These are phyloP conservation scores for Suillus subalutaceus DNA, from an alignment of 768 basidiomycete species.

Conservation along the genomic window DNA sequence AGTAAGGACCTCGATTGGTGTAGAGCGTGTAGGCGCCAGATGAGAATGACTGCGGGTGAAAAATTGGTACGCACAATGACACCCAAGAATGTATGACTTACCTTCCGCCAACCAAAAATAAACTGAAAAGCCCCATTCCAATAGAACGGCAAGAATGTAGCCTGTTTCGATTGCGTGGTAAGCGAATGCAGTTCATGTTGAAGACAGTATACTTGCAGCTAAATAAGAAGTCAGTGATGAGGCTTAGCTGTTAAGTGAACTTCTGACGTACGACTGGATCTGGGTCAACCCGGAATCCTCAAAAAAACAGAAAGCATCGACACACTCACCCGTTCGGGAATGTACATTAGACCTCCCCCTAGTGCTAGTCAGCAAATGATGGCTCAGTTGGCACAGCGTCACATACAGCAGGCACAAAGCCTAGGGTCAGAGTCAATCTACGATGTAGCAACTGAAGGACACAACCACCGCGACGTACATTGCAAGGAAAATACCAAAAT, in stretches of 20 bases:
- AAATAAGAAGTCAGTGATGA: not conserved
- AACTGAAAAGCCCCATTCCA: not conserved
- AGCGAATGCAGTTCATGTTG: not conserved
- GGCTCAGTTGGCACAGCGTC: not conserved
- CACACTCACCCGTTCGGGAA: not conserved
- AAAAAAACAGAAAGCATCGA: not conserved
- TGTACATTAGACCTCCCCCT: conserved; percentile 2
- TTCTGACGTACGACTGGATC: conserved; percentile 1
- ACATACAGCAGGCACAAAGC: conserved; percentile 4
- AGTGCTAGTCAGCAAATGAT: conserved; percentile 1
- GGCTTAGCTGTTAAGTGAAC: not conserved
- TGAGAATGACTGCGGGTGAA: not conserved
- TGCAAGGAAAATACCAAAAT: not conserved
- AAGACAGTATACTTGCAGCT: conserved; percentile 1
- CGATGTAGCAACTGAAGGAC: not conserved
- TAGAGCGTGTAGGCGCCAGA: conserved; percentile 4
- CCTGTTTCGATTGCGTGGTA: not conserved
- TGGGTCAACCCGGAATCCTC: not conserved
- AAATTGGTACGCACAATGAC: not conserved
- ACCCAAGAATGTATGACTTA: not conserved
- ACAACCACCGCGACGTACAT: not conserved
- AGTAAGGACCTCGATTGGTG: not conserved
- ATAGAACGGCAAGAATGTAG: not conserved
- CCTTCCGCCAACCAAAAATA: not conserved
- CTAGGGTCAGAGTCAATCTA: not conserved